Evolutionary conservation across 495 filamentous ascomycete species (phyloP), one percentile per base, ranked within the genome.

Genomic region (Aspergillus asperescens): DNA sequence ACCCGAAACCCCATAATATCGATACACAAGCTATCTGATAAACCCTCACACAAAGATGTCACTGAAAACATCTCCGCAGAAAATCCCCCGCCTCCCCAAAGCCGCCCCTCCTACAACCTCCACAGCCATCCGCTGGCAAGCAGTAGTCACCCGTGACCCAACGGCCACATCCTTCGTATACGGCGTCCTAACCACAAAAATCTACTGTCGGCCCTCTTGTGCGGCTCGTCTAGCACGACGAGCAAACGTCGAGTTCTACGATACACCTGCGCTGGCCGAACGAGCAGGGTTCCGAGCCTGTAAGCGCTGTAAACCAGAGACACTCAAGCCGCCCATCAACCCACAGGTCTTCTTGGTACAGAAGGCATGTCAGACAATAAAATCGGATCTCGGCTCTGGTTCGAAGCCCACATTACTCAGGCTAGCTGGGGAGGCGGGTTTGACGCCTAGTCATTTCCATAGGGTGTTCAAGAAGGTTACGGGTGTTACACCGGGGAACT

Each of bases 171-270:
- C 59, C 25, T 87, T 86, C 59, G 73, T 86, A 59, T 86, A 86
- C 70, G 72, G 62, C 18, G 84, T 87, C 19, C 65, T 75, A 22
- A 81, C 80, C 0, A 86, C 83, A 6, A 77, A 74, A 23, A 82
- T 85, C 37, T 86, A 80, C 64, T 87, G 83, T 57, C 78, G 81
- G 1, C 78, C 83, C 5, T 79, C 74, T 7, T 86, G 83, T 46
- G 66, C 78, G 2, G 75, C 80, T 4, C 78, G 83, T 4, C 75
- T 84, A 16, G 81, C 83, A 7, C 74, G 81, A 13, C 77, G 82
- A 16, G 76, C 79, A 28, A 84, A 86, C 52, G 73, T 86, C 42
- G 59, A 64, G 12, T 86, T 85, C 66, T 81, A 78, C 63, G 66
- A 77, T 34, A 77, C 71, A 6, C 65, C 79, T n/a, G 60, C 69